These are phyloP conservation scores for Testicularia cyperi DNA, from an alignment of 1,284 basidiomycete genomes.

Conservation along the genomic window DNA sequence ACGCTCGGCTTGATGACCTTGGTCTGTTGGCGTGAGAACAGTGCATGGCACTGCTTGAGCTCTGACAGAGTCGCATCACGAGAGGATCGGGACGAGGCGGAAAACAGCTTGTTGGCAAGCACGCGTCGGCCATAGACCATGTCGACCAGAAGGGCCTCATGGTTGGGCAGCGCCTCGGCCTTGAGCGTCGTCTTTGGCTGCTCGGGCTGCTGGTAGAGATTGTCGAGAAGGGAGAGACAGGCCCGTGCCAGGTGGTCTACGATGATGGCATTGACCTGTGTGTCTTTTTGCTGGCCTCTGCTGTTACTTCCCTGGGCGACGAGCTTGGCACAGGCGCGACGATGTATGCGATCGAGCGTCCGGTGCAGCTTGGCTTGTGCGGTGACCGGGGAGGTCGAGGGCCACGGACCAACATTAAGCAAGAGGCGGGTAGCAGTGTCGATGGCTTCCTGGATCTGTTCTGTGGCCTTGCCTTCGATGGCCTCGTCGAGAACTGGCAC, in stretches of 20 bases:
- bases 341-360: constrained; percentile 32
- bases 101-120: constrained; percentile 31
- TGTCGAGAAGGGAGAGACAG: constrained; percentile 17
- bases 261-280: constrained; percentile 1
- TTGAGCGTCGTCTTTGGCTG: no score
- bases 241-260: constrained; percentile 18
- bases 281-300: constrained; percentile 25
- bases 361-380: constrained; percentile 34
- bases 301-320: constrained; percentile 22
- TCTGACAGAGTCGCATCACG: constrained; percentile 12
- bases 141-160: constrained; percentile 15
- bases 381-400: constrained; percentile 5
- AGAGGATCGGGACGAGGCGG: constrained; percentile 5
- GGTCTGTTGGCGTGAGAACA: constrained; percentile 5
- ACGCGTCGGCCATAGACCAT: constrained; percentile 26
- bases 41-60: constrained; percentile 7
- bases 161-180: constrained; percentile 11
- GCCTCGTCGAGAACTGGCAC: constrained; percentile 30
- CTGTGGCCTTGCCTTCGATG: constrained; percentile 8
- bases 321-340: constrained; percentile 25
- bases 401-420: constrained; percentile 11
- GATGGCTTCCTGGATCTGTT: constrained; percentile 14
- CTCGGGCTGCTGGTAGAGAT: constrained; percentile 3
- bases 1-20: background rate
- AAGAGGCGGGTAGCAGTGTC: constrained; percentile 8